These are phyloP conservation scores for Cyberlindnera sargentensis DNA, from an alignment of 805 yeast species.

Conservation along the genomic window DNA sequence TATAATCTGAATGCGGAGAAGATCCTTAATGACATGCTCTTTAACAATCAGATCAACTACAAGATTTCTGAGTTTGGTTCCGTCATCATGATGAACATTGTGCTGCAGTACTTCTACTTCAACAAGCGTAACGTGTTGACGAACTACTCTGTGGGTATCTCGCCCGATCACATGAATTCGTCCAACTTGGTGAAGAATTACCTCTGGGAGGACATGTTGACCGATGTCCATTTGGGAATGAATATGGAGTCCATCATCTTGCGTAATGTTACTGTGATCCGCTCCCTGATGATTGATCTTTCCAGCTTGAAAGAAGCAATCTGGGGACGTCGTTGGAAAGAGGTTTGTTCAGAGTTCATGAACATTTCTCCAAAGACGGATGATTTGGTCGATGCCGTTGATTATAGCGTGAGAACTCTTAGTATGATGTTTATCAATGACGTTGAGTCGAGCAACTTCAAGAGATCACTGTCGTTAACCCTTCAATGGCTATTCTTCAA, in stretches of 20 bases:
- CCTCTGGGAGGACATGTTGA: slow-evolving; percentile 27
- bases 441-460: slow-evolving; percentile 20
- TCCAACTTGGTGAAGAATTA: slow-evolving; percentile 31
- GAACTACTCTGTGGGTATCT: slow-evolving; percentile 28
- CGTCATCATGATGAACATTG: slow-evolving; percentile 33
- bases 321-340: slow-evolving; percentile 32
- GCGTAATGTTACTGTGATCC: slow-evolving; percentile 28
- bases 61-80: slow-evolving; percentile 35
- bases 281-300: slow-evolving; percentile 29
- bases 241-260: slow-evolving; percentile 37
- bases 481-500: slow-evolving; percentile 21
- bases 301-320: slow-evolving; percentile 30
- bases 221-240: slow-evolving; percentile 20
- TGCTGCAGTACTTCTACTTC: slow-evolving; percentile 30
- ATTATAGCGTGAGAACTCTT: slow-evolving; percentile 21
- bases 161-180: slow-evolving; percentile 34
- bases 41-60: slow-evolving; percentile 33
- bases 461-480: slow-evolving; percentile 15
- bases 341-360: slow-evolving; percentile 18
- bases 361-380: slow-evolving; percentile 15
- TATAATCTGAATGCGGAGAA: slow-evolving; percentile 25
- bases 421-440: slow-evolving; percentile 21
- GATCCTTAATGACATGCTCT: slow-evolving; percentile 29
- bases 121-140: slow-evolving; percentile 24
- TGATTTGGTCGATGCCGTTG: slow-evolving; percentile 24